These are phyloP conservation scores for Haplosporangium sp. DNA, from an alignment of 371 early-diverging fungal genomes.

Conservation along the genomic window DNA sequence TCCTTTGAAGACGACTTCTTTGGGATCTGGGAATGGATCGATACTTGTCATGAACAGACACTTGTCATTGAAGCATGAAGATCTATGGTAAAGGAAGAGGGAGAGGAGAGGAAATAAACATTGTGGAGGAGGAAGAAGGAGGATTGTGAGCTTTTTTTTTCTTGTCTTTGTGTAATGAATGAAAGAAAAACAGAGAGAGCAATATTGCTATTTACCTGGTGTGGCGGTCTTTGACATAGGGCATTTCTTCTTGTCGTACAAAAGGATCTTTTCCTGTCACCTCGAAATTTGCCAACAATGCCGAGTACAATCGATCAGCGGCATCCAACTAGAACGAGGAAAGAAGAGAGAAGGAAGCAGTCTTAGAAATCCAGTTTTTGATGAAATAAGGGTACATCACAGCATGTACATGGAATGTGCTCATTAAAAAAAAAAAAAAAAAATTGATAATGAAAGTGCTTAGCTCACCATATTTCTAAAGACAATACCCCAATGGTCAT, in stretches of 20 bases:
- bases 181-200: neutral
- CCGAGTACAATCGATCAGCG: constrained; percentile 60
- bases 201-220: constrained; percentile 45
- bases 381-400: no score
- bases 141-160: neutral
- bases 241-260: constrained; percentile 61
- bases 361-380: neutral
- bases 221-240: constrained; percentile 61
- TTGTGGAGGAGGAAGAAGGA: neutral
- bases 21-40: constrained; percentile 64
- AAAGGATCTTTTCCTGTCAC: constrained; percentile 65
- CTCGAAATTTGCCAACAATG: constrained; percentile 58
- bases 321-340: constrained; percentile 63
- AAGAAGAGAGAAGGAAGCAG: neutral
- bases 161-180: no score
- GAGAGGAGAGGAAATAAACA: neutral
- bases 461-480: constrained; percentile 58
- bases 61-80: constrained; percentile 69
- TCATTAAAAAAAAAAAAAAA: neutral
- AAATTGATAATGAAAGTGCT: neutral
- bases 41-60: constrained; percentile 69
- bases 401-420: neutral
- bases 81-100: constrained; percentile 25
- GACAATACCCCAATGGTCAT: constrained; percentile 59
- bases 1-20: constrained; percentile 53